Evolutionary conservation across 495 filamentous ascomycete genomes (phyloP).

Genomic region (Rusavskia elegans): DNA sequence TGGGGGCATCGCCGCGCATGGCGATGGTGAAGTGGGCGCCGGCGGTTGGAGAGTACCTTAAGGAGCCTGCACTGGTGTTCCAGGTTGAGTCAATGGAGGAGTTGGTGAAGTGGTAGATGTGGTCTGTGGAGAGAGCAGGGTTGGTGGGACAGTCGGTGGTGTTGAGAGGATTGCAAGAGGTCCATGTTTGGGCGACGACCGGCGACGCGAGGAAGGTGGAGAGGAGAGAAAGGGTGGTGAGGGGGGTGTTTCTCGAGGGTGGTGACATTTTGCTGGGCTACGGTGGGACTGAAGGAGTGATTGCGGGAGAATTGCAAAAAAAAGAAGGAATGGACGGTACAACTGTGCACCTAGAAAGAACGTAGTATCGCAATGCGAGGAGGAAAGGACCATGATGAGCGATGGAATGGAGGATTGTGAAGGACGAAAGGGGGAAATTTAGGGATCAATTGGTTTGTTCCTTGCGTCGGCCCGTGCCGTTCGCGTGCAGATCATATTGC

Average conservation of each 20-base stretch:
- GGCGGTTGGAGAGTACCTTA: constrained; percentile 7
- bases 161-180: constrained; percentile 51
- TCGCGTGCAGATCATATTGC: too few relatives aligned
- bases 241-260: constrained; percentile 3
- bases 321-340: neutral
- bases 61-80: constrained; percentile 43
- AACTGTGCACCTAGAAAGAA: neutral
- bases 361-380: neutral
- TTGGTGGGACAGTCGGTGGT: constrained; percentile 44
- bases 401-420: neutral
- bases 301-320: neutral
- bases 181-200: constrained; percentile 43
- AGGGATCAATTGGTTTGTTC: neutral
- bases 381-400: neutral
- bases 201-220: constrained; percentile 20
- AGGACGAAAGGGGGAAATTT: neutral
- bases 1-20: constrained; percentile 50
- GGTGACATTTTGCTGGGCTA: neutral
- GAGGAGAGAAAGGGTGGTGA: constrained; percentile 17
- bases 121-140: constrained; percentile 46
- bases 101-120: constrained; percentile 46
- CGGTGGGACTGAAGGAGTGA: neutral
- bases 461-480: neutral
- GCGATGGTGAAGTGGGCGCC: constrained; percentile 57
- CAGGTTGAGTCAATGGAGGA: constrained; percentile 42